Evolutionary conservation across 208 protist species (phyloP).

Genomic region (Crithidia thermophila): DNA sequence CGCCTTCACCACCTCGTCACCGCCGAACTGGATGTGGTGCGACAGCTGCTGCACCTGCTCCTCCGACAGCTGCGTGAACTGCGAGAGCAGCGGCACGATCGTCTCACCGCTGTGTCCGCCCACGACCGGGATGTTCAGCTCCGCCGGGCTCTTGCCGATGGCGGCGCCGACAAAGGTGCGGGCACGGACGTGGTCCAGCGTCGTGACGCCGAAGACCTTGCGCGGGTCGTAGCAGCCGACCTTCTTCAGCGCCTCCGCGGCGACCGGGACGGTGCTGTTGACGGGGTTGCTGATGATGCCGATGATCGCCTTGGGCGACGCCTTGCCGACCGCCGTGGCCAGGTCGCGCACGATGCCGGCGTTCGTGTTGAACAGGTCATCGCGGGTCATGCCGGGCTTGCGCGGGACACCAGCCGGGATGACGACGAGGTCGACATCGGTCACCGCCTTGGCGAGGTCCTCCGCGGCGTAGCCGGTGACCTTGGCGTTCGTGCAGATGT

Average conservation of each 20-base stretch:
- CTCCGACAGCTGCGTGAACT: conserved; percentile 59
- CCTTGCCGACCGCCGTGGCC: conserved; percentile 71
- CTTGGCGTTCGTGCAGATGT: conserved; percentile 82
- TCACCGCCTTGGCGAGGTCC: conserved; percentile 73
- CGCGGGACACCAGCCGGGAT: conserved; percentile 96
- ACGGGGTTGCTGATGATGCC: conserved; percentile 96
- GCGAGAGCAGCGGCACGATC: conserved; percentile 94
- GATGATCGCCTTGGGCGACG: conserved; percentile 91
- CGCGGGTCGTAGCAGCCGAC: conserved; percentile 81
- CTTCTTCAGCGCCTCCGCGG: conserved; percentile 90
- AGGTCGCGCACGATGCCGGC: conserved; percentile 90
- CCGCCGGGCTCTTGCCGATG: conserved; percentile 51
- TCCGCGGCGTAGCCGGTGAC: conserved; percentile 83
- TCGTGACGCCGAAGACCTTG: conserved; percentile 93
- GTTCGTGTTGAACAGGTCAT: conserved; percentile 98
- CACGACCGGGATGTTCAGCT: conserved; percentile 86
- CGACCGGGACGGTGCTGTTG: conserved; percentile 96
- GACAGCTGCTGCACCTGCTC: conserved; percentile 79
- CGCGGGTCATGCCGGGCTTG: conserved; percentile 97
- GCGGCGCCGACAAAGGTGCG: conserved; percentile 81
- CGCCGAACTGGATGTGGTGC: conserved; percentile 85
- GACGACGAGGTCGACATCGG: conserved; percentile 87
- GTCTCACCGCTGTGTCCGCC: conserved; percentile 95
- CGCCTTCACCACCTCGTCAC: conserved; percentile 90
- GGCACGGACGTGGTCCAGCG: conserved; percentile 86